phyloP scores from a whole-genome alignment of 495 filamentous ascomycete species.

The Penicillium turbatum region DNA sequence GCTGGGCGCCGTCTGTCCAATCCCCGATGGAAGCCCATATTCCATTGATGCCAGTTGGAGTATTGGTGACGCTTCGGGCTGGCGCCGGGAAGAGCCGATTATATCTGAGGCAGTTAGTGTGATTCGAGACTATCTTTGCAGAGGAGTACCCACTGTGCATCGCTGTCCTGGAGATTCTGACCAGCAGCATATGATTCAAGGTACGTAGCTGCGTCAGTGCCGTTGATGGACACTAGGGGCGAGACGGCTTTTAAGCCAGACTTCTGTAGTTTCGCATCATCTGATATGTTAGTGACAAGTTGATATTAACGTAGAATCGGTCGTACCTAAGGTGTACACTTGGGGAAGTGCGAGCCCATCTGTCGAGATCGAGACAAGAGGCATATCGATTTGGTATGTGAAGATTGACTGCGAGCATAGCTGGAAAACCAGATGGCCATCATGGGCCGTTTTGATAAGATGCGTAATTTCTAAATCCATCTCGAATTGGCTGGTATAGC shows the following conservation, averaged over 20 bases:
- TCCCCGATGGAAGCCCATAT: conserved; percentile 21
- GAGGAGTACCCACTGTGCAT: conserved; percentile 31
- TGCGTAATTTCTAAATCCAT: conserved; percentile 43
- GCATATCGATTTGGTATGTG: conserved; percentile 17
- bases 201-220: conserved; percentile 24
- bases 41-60: conserved; percentile 16
- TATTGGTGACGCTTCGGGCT: conserved; percentile 23
- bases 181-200: conserved; percentile 17
- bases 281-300: conserved; percentile 3
- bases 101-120: conserved; percentile 20
- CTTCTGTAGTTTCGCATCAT: conserved; percentile 21
- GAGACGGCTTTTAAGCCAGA: conserved; percentile 16
- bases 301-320: not conserved
- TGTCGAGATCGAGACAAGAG: conserved; percentile 34
- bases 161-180: conserved; percentile 32
- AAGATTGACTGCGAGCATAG: conserved; percentile 31
- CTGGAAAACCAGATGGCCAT: conserved; percentile 42
- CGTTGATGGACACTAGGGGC: conserved; percentile 33
- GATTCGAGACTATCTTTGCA: not conserved
- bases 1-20: conserved; percentile 22
- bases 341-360: conserved; percentile 36
- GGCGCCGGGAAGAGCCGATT: conserved; percentile 23
- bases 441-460: conserved; percentile 42
- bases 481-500: conserved; percentile 47
- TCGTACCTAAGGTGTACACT: conserved; percentile 29